These are phyloP conservation scores for Zymoseptoria brevis DNA, from an alignment of 2,329 filamentous ascomycete genomes.

Conservation along the genomic window DNA sequence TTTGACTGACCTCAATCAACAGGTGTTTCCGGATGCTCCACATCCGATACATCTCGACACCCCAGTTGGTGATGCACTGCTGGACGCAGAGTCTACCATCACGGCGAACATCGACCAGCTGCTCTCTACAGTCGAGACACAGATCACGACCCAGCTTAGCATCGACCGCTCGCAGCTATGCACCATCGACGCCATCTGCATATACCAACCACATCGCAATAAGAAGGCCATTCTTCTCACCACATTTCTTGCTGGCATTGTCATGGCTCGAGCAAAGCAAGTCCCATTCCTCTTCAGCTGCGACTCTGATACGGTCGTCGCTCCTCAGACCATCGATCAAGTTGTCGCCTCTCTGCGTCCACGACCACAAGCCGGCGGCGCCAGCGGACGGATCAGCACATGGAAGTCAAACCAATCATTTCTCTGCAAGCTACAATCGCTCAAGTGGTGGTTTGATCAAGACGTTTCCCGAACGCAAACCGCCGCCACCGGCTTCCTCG, in stretches of 20 bases:
- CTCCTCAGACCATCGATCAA: neutral
- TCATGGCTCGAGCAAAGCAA: neutral
- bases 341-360: neutral
- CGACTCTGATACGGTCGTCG: neutral
- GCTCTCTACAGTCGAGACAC: neutral
- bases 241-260: neutral
- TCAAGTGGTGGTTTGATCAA: no score
- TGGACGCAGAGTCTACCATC: neutral
- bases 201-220: neutral
- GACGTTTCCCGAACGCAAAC: no score
- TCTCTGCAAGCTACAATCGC: no score
- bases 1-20: neutral
- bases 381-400: no score
- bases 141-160: neutral
- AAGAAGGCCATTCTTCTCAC: slow-evolving; percentile 1
- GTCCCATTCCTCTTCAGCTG: neutral
- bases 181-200: neutral
- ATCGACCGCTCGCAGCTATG: neutral
- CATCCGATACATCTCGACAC: neutral
- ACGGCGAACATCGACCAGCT: neutral
- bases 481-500: no score
- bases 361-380: no score
- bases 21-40: neutral
- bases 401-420: no score
- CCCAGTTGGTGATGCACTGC: neutral